Conservation (phyloP, 441 rosid species). For the Bruguiera hainesii region DNA sequence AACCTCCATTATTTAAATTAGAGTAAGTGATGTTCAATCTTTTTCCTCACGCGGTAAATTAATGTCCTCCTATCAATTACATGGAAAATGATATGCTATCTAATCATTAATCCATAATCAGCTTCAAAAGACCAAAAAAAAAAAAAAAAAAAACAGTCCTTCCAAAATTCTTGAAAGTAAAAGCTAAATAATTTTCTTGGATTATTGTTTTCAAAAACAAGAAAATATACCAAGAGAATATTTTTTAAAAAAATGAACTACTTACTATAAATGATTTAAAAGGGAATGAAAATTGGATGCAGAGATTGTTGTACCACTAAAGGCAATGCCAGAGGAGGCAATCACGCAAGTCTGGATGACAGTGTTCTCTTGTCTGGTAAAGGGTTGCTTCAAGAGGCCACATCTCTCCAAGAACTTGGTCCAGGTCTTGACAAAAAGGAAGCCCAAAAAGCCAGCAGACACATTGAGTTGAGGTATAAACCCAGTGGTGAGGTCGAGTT, state of each 20-base stretch:
- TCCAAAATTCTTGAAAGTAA: no score
- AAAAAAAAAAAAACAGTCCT: no score
- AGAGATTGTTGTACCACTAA: conserved; percentile 47
- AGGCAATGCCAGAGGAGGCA: conserved; percentile 89
- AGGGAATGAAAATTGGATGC: background rate
- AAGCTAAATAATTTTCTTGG: no score
- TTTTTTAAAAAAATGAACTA: background rate
- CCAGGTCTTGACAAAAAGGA: conserved; percentile 78
- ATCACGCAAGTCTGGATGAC: conserved; percentile 90
- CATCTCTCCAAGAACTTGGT: conserved; percentile 48
- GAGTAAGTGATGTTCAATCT: no score
- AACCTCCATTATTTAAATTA: no score
- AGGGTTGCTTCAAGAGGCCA: conserved; percentile 52
- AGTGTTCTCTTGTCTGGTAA: conserved; percentile 84
- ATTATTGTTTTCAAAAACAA: no score
- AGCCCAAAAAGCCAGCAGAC: conserved; percentile 79
- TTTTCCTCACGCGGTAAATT: no score
- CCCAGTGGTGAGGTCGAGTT: conserved; percentile 77
- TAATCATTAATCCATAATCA: no score
- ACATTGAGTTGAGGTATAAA: conserved; percentile 77
- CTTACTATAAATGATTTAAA: background rate
- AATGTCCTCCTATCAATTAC: no score
- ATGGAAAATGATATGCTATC: no score
- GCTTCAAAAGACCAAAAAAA: no score
- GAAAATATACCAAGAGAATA: background rate